A percentile compares a stretch with the other conserved stretches of the same genome.
These are phyloP conservation scores for Epipyxis sp. DNA, from an alignment of 108 stramenopile genomes.

Conservation along the genomic window DNA sequence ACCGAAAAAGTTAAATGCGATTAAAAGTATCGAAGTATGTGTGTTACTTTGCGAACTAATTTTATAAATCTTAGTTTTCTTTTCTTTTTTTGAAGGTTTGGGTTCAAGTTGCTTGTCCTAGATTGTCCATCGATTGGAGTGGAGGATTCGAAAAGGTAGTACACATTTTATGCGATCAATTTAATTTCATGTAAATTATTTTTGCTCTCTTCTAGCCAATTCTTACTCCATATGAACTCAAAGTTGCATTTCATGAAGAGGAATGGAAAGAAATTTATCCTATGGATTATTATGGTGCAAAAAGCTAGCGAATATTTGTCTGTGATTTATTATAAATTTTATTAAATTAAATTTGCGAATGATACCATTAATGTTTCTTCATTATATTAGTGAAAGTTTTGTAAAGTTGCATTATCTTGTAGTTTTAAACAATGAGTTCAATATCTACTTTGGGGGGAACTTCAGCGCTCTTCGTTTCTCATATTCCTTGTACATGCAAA, in stretches of 20 bases:
- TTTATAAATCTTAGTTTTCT: too few species aligned
- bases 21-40: conserved; percentile 54
- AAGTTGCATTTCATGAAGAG: too few species aligned
- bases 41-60: too few species aligned
- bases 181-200: background rate
- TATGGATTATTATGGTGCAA: too few species aligned
- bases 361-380: too few species aligned
- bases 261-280: too few species aligned
- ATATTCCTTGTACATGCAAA: conserved; percentile 25
- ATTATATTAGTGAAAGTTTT: background rate
- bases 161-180: background rate
- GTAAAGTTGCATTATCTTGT: background rate
- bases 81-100: conserved; percentile 44
- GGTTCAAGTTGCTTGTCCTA: conserved; percentile 98
- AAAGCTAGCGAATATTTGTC: too few species aligned
- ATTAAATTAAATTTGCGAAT: too few species aligned
- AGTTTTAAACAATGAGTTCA: background rate
- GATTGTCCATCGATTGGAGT: conserved; percentile 95
- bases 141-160: background rate
- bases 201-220: background rate
- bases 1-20: conserved; percentile 72
- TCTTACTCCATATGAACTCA: too few species aligned
- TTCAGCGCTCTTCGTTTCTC: conserved; percentile 8
- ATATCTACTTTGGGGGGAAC: conserved; percentile 26
- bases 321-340: too few species aligned